Evolutionary conservation across 1,139 yeast genomes (phyloP).

Genomic region (Blastobotrys apis): DNA sequence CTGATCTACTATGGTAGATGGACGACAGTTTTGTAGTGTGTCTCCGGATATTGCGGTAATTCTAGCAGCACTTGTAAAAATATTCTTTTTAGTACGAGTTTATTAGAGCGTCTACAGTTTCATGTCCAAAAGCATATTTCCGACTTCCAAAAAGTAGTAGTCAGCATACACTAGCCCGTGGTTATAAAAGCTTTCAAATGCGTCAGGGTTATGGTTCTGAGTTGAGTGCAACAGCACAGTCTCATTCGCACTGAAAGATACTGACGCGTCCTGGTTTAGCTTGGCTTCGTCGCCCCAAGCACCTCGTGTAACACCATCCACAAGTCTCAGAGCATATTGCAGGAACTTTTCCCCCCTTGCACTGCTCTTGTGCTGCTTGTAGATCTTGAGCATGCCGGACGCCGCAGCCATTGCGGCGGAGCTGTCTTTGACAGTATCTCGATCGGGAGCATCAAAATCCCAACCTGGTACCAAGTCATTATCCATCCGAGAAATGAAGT

Average conservation of each 20-base stretch:
- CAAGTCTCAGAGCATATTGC: background rate
- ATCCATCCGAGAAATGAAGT: constrained; percentile 27
- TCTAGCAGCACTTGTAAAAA: no score
- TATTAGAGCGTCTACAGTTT: no score
- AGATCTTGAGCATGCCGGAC: constrained; percentile 24
- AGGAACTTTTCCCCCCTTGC: constrained; percentile 10
- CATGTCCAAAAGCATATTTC: constrained; percentile 18
- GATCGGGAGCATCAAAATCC: constrained; percentile 35
- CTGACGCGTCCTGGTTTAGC: constrained; percentile 12
- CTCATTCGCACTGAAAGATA: constrained; percentile 12
- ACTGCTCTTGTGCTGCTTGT: no score
- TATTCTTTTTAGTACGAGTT: no score
- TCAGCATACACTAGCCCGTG: constrained; percentile 21
- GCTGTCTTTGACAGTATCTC: constrained; percentile 26
- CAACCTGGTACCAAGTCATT: constrained; percentile 34
- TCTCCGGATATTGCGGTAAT: no score
- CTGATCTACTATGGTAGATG: no score
- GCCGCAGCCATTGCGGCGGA: constrained; percentile 35
- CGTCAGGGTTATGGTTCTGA: constrained; percentile 13
- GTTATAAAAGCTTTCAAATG: background rate
- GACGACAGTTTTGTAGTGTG: no score
- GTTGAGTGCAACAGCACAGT: constrained; percentile 15
- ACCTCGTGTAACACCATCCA: background rate
- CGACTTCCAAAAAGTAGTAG: constrained; percentile 19
- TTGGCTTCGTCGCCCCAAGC: constrained; percentile 7